Base-by-base conservation (phyloP, 805 yeast species). In the Candida awuae region DNA sequence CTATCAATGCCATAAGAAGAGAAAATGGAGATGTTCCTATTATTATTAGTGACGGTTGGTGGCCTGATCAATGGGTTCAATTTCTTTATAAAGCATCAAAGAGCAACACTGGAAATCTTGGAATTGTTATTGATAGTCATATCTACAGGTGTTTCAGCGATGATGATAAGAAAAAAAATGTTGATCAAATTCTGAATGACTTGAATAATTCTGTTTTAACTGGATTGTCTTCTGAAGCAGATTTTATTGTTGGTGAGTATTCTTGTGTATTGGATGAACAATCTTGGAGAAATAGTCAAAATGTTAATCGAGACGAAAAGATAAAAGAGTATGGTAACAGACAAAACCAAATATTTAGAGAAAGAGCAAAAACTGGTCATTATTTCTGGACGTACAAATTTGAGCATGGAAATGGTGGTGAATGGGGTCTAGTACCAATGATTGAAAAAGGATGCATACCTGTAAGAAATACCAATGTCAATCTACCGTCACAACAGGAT, bases 381-480 rank as follows among this genome's bases (percentile, higher is more conserved):
- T 88, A 71, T 59, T 90, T 92, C 61, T 90, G 97, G 97, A 84
- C 95, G 2, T 83, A 64, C 58, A 85, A 86, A 61, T 88, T 88
- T 54, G 75, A 81, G 55, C 68, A 77, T 41, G 97, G 97, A 2
- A 81, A 80, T 53, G 97, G 97, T 31, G 97, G 97, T 13, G 97
- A 86, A 62, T 90, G 97, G 97, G 97, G 92, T 35, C 80, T 85
- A 61, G 68, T 71, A 18, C 83, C 86, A 27, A 84, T 84, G 87
- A 64, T 70, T 16, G 77, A 80, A 17, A 61, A 63, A 37, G 86
- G 85, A 1, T 73, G 77, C 8, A 57, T 77, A 18, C 72, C 75
- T 5, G 40, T 56, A 13, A 44, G 69, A 30, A 13, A 35, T 8
- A 46, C 50, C 0, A 40, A 38, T 3, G 18, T n/a, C 6, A 42